Base-by-base conservation (phyloP, 345 rosid species). In the Syzygium grande region DNA sequence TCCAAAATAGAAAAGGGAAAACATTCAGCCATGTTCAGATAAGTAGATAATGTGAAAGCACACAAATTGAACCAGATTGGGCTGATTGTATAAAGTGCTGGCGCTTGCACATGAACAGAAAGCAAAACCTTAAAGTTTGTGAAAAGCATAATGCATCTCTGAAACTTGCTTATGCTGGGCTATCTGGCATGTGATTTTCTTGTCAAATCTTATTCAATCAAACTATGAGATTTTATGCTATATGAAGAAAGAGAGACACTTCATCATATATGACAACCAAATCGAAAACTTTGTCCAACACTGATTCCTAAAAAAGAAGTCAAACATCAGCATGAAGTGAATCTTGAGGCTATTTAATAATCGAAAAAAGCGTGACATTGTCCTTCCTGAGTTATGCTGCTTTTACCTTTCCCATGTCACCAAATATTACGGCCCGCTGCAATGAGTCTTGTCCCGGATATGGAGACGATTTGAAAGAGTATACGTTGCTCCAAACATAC, bases 371-470 rank as follows among this genome's bases (percentile, higher is more conserved):
- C 4, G 0, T 19, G 49, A 22, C 49, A 21, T 19, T 38, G 49
- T 19, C 9, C 49, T 73, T 38, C 49, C 83, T 38, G 49, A 51
- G 84, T 53, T 25, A 41, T 52, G n/a, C 16, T n/a, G 86, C 49
- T 38, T 51, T n/a, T 51, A 88, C 90, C 88, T 88, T 88, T 29
- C 90, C 90, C 90, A 97, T 95, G 90, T 95, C 99, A 86, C 99
- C 99, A 79, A 95, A 96, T 86, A 97, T 92, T 56, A 95, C 88
- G 73, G 96, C 95, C 84, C 95, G 94, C 88, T 97, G 99, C 86
- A 95, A 89, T 1, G 99, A 96, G 88, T 96, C 93, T 90, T 97
- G 98, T 87, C 99, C 99, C 38, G 97, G 99, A 91, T 86, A 96
- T 85, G 99, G 99, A 22, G 97, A 92, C 41, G 98, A 93, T 88